phyloP scores from a whole-genome alignment of 1,139 yeast genomes.

The Suhomyces panamericanus region DNA sequence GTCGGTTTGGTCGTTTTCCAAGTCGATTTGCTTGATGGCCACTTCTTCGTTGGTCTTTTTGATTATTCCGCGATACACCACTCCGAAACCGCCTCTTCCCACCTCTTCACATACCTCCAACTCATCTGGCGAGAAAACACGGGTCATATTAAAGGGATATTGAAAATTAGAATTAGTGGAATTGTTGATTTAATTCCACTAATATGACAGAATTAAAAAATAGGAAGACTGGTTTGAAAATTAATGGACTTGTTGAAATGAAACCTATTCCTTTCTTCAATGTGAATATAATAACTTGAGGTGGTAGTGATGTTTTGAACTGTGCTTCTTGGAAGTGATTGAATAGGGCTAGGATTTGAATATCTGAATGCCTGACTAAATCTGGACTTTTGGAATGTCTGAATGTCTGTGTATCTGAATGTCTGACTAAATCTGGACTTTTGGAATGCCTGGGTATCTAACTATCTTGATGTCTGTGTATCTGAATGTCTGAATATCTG shows the following conservation, averaged over 20 bases:
- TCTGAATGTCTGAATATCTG: no score
- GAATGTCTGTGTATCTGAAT: not conserved
- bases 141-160: constrained; percentile 5
- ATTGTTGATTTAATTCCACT: not conserved
- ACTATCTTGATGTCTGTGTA: no score
- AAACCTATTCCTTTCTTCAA: no score
- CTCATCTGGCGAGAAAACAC: constrained; percentile 40
- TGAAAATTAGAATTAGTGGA: not conserved
- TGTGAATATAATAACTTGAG: no score
- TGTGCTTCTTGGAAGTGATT: no score
- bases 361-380: not conserved
- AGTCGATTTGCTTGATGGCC: constrained; percentile 72
- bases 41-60: constrained; percentile 51
- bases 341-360: no score
- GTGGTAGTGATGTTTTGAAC: no score
- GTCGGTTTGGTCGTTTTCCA: constrained; percentile 75
- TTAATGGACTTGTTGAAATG: no score
- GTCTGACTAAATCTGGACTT: not conserved
- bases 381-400: no score
- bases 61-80: constrained; percentile 74
- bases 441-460: no score
- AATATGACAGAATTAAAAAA: no score
- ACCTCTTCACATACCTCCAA: constrained; percentile 68
- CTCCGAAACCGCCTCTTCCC: constrained; percentile 89
- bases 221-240: no score